Evolutionary conservation across 768 basidiomycete genomes (phyloP).

Genomic region (Lyophyllum semitale): DNA sequence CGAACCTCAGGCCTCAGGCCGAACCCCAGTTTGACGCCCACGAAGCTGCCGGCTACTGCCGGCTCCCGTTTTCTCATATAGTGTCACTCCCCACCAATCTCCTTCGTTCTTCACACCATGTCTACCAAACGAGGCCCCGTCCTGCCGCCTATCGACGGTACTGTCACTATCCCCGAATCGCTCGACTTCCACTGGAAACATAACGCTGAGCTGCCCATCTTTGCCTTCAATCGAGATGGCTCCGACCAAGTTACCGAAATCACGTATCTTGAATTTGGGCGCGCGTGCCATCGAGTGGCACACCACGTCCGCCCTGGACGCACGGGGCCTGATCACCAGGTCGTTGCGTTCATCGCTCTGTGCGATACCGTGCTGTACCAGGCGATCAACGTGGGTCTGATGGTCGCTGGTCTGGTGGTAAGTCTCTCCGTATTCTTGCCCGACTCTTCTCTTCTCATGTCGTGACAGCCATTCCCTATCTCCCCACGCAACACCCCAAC

Average conservation of each 20-base stretch:
- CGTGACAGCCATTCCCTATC: constrained; percentile 8
- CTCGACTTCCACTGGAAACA: constrained; percentile 22
- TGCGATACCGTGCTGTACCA: constrained; percentile 33
- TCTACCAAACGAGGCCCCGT: constrained; percentile 1
- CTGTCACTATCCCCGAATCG: constrained; percentile 17
- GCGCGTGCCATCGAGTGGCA: constrained; percentile 38
- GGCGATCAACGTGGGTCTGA: constrained; percentile 31
- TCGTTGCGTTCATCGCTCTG: constrained; percentile 30
- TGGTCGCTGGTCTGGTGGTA: constrained; percentile 21
- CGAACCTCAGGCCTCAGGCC: too few species aligned
- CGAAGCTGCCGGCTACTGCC: too few species aligned
- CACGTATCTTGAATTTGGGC: constrained; percentile 37
- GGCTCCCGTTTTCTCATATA: too few species aligned
- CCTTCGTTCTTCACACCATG: neutral
- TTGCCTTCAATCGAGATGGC: constrained; percentile 14
- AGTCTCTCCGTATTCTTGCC: neutral
- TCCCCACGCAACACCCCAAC: constrained; percentile 39
- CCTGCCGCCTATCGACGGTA: constrained; percentile 15
- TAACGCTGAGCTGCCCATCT: constrained; percentile 19
- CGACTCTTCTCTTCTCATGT: neutral
- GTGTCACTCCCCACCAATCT: neutral
- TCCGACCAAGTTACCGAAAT: constrained; percentile 21
- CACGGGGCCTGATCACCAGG: constrained; percentile 16
- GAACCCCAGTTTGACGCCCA: too few species aligned
- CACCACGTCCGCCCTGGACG: constrained; percentile 31